phyloP scores from a whole-genome alignment of 768 basidiomycete genomes.

The Pulveroboletus ravenelii region DNA sequence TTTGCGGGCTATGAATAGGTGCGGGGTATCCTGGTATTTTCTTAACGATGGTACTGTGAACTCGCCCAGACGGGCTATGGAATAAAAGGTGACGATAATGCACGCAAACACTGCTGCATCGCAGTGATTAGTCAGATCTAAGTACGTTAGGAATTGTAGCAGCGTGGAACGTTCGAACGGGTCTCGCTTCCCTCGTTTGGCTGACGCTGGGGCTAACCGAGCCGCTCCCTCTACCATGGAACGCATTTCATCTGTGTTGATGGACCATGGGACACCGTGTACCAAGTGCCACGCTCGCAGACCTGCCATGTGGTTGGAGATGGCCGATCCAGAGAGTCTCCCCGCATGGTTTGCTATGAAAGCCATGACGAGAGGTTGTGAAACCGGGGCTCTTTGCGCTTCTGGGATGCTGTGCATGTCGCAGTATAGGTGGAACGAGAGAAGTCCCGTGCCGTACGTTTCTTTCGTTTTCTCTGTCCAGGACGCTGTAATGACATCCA shows the following conservation, averaged over 20 bases:
- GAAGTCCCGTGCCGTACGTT: not conserved
- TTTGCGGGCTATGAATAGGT: too few relatives aligned
- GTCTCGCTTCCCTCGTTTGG: too few relatives aligned
- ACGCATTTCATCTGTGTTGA: not conserved
- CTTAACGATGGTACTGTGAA: too few relatives aligned
- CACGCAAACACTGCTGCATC: too few relatives aligned
- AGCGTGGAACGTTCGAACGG: too few relatives aligned
- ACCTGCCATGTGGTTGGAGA: not conserved
- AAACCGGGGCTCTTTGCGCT: not conserved
- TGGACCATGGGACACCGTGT: not conserved
- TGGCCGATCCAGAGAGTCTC: not conserved
- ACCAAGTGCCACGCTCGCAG: not conserved
- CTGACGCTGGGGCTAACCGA: rapidly evolving
- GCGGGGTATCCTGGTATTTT: too few relatives aligned
- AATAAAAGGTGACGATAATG: too few relatives aligned
- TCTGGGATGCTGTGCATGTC: not conserved
- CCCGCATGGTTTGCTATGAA: not conserved
- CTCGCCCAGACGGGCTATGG: too few relatives aligned
- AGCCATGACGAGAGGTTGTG: rapidly evolving
- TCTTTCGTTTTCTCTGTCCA: not conserved
- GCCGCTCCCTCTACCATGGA: not conserved
- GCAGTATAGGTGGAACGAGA: not conserved
- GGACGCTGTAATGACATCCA: rapidly evolving
- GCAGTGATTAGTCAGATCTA: too few relatives aligned
- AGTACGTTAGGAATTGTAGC: too few relatives aligned